Evolutionary conservation across 192 early-diverging fungal genomes (phyloP), one percentile per base, ranked within the genome.

Genomic region (Podila verticillata): DNA sequence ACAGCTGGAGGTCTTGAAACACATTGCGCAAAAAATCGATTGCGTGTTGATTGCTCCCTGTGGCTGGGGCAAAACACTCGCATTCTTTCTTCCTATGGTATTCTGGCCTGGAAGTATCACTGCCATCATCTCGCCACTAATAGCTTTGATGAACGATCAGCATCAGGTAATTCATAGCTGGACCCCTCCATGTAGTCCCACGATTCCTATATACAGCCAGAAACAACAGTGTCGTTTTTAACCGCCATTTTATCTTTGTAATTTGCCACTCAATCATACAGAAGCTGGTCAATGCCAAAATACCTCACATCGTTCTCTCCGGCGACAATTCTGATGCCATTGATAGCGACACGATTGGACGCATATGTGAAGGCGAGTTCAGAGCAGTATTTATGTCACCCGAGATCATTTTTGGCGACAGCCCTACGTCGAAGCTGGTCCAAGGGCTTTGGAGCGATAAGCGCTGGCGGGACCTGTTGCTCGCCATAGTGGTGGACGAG

Each of bases 81-180:
- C 63, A 17, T 72, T 64, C 44, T 65, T 72, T 32, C 63, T 72
- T 39, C 62, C 70, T 65, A 58, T 72, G 63, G 56, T 19, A 49
- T 32, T 20, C 30, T 72, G 63, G 62, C 63, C 70, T 24, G 0
- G 7, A 0, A 0, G 36, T 17, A 32, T 60, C 17, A 65, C 15
- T 19, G 62, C 20, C 56, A 48, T 72, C 10, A 59, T 72, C 57
- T 72, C 70, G 9, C 70, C 70, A 59, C 51, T 65, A 12, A 48
- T 65, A 59, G 34, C 70, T 65, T 65, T 59, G 26, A 72, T 65
- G 70, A 17, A 65, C 13, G 70, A 72, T 64, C 70, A 72, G 56
- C 69, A 34, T 28, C 62, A 65, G 63, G 57, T 65, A 72, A 5
- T 22, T 65, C 32, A 57, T 61, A 49, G 35, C 20, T 51, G 3